Conservation (phyloP, 2,329 filamentous ascomycete species). For the Basipetospora chlamydospora region DNA sequence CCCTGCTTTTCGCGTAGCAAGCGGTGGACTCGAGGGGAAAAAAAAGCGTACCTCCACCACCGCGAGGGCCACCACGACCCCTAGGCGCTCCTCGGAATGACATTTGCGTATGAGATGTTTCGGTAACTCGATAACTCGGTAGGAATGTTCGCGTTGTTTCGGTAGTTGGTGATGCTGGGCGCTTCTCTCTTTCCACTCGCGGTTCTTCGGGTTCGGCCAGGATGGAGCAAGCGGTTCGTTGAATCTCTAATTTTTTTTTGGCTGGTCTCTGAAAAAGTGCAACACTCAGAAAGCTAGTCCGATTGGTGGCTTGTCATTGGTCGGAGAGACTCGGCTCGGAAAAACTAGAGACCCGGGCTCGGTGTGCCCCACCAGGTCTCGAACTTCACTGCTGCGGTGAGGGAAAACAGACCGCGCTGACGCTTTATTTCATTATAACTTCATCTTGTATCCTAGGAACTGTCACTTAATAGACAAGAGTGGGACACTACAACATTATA, state of each 20-base stretch:
- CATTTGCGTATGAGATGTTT: slow-evolving; percentile 12
- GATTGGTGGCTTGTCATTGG: slow-evolving; percentile 4
- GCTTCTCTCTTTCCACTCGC: not conserved
- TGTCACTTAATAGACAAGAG: too few relatives aligned
- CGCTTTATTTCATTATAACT: not conserved
- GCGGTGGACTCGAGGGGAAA: not conserved
- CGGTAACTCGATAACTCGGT: not conserved
- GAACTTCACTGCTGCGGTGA: too few relatives aligned
- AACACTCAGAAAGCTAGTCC: slow-evolving; percentile 3
- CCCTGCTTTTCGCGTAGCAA: too few relatives aligned
- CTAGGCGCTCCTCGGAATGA: slow-evolving; percentile 24
- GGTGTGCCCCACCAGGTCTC: slow-evolving; percentile 1
- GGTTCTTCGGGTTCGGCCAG: too few relatives aligned
- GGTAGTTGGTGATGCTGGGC: not conserved
- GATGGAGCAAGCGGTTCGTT: not conserved
- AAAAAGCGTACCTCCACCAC: slow-evolving; percentile 19
- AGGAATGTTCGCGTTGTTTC: not conserved
- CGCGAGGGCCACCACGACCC: slow-evolving; percentile 18
- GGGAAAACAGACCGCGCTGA: too few relatives aligned
- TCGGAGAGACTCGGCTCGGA: not conserved
- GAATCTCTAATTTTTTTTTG: slow-evolving; percentile 2
- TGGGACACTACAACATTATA: too few relatives aligned
- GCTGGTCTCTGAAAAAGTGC: slow-evolving; percentile 2
- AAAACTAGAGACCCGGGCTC: not conserved
- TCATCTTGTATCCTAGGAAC: too few relatives aligned